Evolutionary conservation across 1,284 basidiomycete species (phyloP).

Genomic region (Tilletiopsis washingtonensis): DNA sequence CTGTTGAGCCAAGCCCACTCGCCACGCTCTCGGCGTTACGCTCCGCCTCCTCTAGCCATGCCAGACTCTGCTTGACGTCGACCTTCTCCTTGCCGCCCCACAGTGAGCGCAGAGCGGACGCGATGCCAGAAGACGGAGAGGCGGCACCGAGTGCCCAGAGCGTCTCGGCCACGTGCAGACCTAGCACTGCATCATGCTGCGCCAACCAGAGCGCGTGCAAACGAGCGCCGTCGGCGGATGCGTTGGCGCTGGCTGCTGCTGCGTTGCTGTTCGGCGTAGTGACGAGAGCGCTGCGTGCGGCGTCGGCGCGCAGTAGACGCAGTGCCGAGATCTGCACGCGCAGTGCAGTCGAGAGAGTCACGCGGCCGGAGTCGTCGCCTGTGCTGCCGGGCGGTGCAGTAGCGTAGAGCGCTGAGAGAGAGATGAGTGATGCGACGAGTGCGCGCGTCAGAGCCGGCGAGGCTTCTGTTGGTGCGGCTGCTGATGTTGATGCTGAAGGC

Average conservation of each 20-base stretch:
- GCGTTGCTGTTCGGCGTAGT: no score
- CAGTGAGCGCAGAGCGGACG: background rate
- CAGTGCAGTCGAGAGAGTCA: constrained; percentile 18
- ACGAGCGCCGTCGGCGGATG: background rate
- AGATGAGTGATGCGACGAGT: constrained; percentile 22
- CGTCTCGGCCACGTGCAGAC: constrained; percentile 37
- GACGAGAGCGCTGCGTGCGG: background rate
- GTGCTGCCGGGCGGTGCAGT: no score
- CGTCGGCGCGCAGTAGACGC: constrained; percentile 16
- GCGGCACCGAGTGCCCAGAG: constrained; percentile 20
- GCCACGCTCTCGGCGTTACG: constrained; percentile 2
- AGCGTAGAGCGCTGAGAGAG: constrained; percentile 29
- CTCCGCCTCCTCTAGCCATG: constrained; percentile 15
- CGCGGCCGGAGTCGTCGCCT: constrained; percentile 3
- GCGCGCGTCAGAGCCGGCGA: constrained; percentile 25
- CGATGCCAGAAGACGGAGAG: background rate
- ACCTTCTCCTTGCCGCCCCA: background rate
- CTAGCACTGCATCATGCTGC: constrained; percentile 23
- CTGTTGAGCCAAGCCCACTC: background rate
- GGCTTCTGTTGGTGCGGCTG: no score
- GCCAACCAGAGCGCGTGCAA: constrained; percentile 28
- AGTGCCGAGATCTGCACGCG: constrained; percentile 27
- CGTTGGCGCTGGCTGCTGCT: background rate
- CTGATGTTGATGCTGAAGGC: constrained; percentile 2
- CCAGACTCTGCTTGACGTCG: constrained; percentile 6